These are phyloP conservation scores for Aspergillus arachidicola DNA, from an alignment of 2,329 filamentous ascomycete species.

Conservation along the genomic window DNA sequence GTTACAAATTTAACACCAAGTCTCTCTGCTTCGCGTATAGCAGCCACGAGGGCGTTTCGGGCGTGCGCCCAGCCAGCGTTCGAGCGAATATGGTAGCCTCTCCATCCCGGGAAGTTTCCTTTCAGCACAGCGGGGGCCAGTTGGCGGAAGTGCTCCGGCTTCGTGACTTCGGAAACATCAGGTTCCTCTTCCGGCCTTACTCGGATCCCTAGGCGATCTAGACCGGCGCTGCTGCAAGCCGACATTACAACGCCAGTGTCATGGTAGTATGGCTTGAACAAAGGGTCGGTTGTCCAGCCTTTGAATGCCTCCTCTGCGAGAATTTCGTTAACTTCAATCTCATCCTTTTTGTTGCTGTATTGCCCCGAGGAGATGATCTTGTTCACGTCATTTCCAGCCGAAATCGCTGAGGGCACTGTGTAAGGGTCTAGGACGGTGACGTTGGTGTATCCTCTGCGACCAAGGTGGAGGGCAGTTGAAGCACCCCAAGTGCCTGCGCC, in stretches of 20 bases:
- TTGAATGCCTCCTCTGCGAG: constrained; percentile 38
- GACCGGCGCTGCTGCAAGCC: constrained; percentile 43
- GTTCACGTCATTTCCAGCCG: constrained; percentile 52
- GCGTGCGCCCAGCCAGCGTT: constrained; percentile 58
- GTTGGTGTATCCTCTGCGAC: constrained; percentile 49
- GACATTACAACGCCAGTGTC: constrained; percentile 48
- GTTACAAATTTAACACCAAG: constrained; percentile 53
- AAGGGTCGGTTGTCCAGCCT: constrained; percentile 48
- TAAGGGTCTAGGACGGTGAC: constrained; percentile 53
- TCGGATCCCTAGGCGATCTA: constrained; percentile 38
- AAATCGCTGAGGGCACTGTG: constrained; percentile 50
- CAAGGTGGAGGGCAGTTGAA: constrained; percentile 51
- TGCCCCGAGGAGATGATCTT: constrained; percentile 45
- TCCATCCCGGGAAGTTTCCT: constrained; percentile 48
- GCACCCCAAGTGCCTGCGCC: constrained; percentile 53
- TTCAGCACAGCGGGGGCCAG: constrained; percentile 54
- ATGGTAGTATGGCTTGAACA: constrained; percentile 51
- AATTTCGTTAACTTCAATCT: constrained; percentile 25
- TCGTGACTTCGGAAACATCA: constrained; percentile 39
- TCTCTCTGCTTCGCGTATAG: constrained; percentile 46
- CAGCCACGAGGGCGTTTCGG: constrained; percentile 48
- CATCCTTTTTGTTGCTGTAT: constrained; percentile 36
- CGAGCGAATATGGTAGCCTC: constrained; percentile 44
- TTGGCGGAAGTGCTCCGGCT: constrained; percentile 47
- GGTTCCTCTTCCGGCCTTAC: constrained; percentile 31